Base-by-base conservation (phyloP, 208 protist genomes). In the Plasmodiophora brassicae region DNA sequence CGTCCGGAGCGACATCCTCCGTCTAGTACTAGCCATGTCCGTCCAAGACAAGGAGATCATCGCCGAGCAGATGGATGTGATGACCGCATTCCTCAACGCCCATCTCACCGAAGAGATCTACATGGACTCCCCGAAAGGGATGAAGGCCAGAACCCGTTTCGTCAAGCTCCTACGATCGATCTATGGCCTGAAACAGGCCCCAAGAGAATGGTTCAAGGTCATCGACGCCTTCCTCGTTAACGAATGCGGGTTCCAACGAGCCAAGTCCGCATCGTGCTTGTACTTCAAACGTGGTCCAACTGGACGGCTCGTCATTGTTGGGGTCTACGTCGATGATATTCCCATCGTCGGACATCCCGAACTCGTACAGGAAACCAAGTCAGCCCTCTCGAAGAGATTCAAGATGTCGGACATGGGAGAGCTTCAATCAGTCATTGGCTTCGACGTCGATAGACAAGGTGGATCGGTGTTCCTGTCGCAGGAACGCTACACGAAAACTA, bases 41-140 rank as follows among this genome's bases (percentile, higher is more conserved):
- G 20, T 32, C 5, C 14, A 78, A 36, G 65, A 78, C n/a, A 5
- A 78, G 14, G 5, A 5, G 41, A 78, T 78, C 41, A 38, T 32
- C 5, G 65, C 65, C 5, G 65, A 78, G n/a, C 65, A 78, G 41
- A 5, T 78, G 65, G 65, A 78, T 78, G 65, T 78, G 32, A 38
- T 78, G 14, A 32, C 14, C 5, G 65, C 65, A 36, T 78, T 78
- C n/a, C n/a, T 78, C 20, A 5, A 78, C n/a, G 65, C 65, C n/a
- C 5, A 8, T 32, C n/a, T 78, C 20, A 44, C 65, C 20, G 65
- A 78, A 38, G 65, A 78, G n/a, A 5, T 78, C n/a, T 78, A 78
- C 41, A 78, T 78, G 65, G 41, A 78, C 5, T 14, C n/a, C 41
- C 65, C 65, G 14, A 32, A 78, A 78, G 65, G 65, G 41, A 36